Base-by-base conservation (phyloP, 2,329 filamentous ascomycete genomes). In the Colletotrichum viniferum region DNA sequence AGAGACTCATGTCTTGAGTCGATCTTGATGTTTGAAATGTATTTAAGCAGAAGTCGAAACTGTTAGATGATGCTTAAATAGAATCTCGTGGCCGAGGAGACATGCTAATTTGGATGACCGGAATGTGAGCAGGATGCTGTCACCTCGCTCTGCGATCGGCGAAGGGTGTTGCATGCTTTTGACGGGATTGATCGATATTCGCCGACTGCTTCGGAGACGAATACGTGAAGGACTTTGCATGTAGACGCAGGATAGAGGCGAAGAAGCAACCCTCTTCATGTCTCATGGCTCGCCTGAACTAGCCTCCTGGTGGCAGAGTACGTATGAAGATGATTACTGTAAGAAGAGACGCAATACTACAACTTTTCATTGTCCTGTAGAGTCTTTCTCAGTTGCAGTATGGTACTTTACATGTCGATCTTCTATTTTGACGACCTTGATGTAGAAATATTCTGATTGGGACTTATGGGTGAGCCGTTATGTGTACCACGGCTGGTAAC, bases 161-260 rank as follows among this genome's bases (percentile, higher is more conserved):
- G 38, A 12, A n/a, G 18, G 18, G 38, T 48, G 9, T n/a, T 48
- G 0, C 10, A 18, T 48, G 38, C 9, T n/a, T 0, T 12, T n/a
- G 0, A 2, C 0, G 0, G 18, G 4, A 12, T 0, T 48, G 3
- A 2, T 6, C 0, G 43, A 48, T 48, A 21, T 48, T 48, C 43
- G 0, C 0, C 38, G 16, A 0, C 0, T 18, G 0, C 4, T 43
- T 43, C 38, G 38, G 3, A 12, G 18, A 48, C 3, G 43, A 12
- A 48, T 48, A 48, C 5, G 1, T 48, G 0, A 21, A 48, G 10
- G 8, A 48, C 9, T 48, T 12, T 3, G 18, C 43, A 48, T 48
- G 43, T 21, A 48, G 43, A 1, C 1, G 18, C 9, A 48, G 43
- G 43, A 1, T 12, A 48, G 18, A 21, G 10, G 18, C 43, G 9